These are phyloP conservation scores for Rasamsonia emersonii DNA, from an alignment of 2,329 filamentous ascomycete genomes.

Conservation along the genomic window DNA sequence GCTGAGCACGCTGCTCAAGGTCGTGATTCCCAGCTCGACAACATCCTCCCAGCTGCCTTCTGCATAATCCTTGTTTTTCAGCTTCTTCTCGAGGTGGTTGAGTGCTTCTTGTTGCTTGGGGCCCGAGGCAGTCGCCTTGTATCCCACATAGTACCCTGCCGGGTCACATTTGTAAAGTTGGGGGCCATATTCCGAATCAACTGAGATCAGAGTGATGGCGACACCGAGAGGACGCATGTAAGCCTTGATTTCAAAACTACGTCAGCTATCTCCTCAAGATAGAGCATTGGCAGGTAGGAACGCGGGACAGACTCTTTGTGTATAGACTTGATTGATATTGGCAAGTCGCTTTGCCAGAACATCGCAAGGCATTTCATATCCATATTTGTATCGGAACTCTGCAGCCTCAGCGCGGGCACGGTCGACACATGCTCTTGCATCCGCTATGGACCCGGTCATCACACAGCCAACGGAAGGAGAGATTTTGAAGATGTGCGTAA, in stretches of 20 bases:
- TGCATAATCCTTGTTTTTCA: slow-evolving; percentile 96
- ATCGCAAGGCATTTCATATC: slow-evolving; percentile 99
- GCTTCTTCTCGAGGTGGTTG: slow-evolving; percentile 98
- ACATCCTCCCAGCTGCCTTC: slow-evolving; percentile 95
- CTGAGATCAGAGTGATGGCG: slow-evolving; percentile 85
- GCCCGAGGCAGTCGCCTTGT: slow-evolving; percentile 94
- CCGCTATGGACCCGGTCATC: slow-evolving; percentile 97
- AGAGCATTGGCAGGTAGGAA: slow-evolving; percentile 3
- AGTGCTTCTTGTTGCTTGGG: slow-evolving; percentile 98
- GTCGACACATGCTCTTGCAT: slow-evolving; percentile 86
- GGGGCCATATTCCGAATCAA: slow-evolving; percentile 85
- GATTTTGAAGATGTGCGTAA: slow-evolving; percentile 95
- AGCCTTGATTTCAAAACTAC: too few species aligned
- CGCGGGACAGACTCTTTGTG: slow-evolving; percentile 65
- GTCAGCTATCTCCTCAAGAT: too few species aligned
- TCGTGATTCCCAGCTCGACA: slow-evolving; percentile 91
- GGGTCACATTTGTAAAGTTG: slow-evolving; percentile 98
- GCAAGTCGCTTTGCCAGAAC: slow-evolving; percentile 92
- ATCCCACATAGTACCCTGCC: slow-evolving; percentile 94
- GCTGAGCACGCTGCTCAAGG: slow-evolving; percentile 89
- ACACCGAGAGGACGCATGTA: slow-evolving; percentile 98
- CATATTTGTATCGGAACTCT: slow-evolving; percentile 97
- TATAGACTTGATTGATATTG: slow-evolving; percentile 99
- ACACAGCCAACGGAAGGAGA: slow-evolving; percentile 95
- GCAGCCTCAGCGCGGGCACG: slow-evolving; percentile 91